phyloP scores from a whole-genome alignment of 805 yeast species.

The Scheffersomyces amazonensis region DNA sequence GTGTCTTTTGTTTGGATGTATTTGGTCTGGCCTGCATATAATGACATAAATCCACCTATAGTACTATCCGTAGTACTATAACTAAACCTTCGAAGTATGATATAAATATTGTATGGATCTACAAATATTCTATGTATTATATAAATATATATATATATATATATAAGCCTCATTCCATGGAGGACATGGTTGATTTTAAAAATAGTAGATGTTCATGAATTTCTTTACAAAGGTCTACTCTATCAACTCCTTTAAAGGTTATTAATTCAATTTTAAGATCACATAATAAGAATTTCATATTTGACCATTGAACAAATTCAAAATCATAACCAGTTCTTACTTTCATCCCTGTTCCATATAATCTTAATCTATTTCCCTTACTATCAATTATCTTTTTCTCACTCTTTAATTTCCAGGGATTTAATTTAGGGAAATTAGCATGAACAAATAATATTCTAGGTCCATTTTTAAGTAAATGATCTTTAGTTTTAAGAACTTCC shows the following conservation, averaged over 20 bases:
- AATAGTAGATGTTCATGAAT: slow-evolving; percentile 44
- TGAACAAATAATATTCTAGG: slow-evolving; percentile 52
- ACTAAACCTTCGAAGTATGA: too few species aligned
- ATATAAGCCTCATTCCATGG: slow-evolving; percentile 1
- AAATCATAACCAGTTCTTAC: slow-evolving; percentile 53
- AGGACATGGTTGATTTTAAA: slow-evolving; percentile 24
- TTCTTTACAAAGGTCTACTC: slow-evolving; percentile 47
- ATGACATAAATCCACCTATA: too few species aligned
- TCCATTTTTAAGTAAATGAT: slow-evolving; percentile 10
- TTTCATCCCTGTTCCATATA: slow-evolving; percentile 58
- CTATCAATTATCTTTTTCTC: slow-evolving; percentile 38
- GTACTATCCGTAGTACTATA: too few species aligned
- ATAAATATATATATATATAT: neutral
- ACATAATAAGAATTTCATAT: slow-evolving; percentile 55
- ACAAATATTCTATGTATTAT: neutral
- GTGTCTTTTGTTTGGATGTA: too few species aligned
- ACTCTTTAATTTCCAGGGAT: slow-evolving; percentile 54
- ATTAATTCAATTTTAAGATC: slow-evolving; percentile 45
- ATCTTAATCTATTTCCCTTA: slow-evolving; percentile 48
- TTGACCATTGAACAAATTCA: slow-evolving; percentile 57
- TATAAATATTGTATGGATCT: neutral
- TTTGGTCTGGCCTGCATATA: too few species aligned
- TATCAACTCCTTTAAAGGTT: slow-evolving; percentile 39
- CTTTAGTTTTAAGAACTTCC: slow-evolving; percentile 3
- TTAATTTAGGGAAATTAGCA: slow-evolving; percentile 64